Evolutionary conservation across 805 yeast species (phyloP).

Genomic region (Saccharomyces kudriavzevii): DNA sequence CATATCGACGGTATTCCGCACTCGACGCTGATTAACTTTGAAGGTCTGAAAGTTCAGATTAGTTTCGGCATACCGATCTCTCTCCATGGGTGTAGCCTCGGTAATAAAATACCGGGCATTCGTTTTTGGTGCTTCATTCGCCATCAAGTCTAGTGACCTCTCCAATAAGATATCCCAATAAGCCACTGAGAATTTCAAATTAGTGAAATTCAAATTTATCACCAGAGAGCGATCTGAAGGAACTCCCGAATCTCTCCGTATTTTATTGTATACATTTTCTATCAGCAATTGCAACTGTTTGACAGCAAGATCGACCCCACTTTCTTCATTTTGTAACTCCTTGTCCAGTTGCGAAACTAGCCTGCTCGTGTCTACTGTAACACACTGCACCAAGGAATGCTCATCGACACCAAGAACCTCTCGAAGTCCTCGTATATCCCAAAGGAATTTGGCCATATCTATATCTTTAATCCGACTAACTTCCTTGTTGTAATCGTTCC

Average conservation of each 20-base stretch:
- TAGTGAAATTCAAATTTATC: conserved; percentile 5
- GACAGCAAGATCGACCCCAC: background rate
- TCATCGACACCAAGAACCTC: background rate
- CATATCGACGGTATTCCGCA: background rate
- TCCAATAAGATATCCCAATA: conserved; percentile 5
- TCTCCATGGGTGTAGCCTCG: conserved; percentile 4
- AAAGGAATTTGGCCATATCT: background rate
- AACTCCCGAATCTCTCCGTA: background rate
- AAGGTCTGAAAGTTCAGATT: conserved; percentile 1
- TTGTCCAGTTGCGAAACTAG: background rate
- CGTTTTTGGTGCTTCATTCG: background rate
- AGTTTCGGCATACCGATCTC: conserved; percentile 4
- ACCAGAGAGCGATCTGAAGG: background rate
- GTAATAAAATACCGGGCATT: conserved; percentile 2
- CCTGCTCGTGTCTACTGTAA: background rate
- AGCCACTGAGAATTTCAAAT: conserved; percentile 1
- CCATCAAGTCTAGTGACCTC: background rate
- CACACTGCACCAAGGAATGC: background rate
- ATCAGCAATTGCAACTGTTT: background rate
- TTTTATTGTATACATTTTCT: background rate
- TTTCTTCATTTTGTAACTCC: background rate
- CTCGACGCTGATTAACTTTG: background rate
- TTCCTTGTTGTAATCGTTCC: background rate
- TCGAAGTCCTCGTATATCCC: background rate
- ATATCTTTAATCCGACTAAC: background rate